Percentiles rank a stretch among this genome's conserved stretches.
Conservation (phyloP, 2,329 filamentous ascomycete species). For the Elsinoe perseae region DNA sequence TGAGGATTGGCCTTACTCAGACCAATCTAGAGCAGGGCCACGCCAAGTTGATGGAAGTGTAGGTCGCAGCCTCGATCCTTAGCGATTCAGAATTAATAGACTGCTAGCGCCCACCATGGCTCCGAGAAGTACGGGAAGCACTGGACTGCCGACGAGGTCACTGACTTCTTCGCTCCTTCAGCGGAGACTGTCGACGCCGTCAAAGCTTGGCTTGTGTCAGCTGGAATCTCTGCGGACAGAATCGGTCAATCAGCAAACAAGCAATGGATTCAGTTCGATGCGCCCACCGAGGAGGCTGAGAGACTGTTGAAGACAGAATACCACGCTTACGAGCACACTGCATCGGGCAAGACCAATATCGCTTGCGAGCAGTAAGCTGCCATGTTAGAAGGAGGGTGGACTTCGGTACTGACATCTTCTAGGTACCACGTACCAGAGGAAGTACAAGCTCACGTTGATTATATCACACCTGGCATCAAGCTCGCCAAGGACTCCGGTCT, state of each 20-base stretch:
- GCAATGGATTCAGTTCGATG: conserved; percentile 29
- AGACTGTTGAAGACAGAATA: conserved; percentile 24
- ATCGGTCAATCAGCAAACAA: conserved; percentile 30
- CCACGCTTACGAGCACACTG: conserved; percentile 24
- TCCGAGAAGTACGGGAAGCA: conserved; percentile 32
- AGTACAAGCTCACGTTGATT: conserved; percentile 24
- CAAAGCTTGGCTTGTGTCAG: conserved; percentile 23
- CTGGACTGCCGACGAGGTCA: conserved; percentile 25
- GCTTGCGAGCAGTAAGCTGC: conserved; percentile 19
- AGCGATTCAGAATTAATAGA: neutral
- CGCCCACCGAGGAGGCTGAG: conserved; percentile 25
- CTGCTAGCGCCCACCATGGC: conserved; percentile 24
- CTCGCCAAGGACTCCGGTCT: conserved; percentile 21
- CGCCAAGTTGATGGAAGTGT: conserved; percentile 28
- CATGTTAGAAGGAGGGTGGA: neutral
- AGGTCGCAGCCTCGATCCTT: neutral
- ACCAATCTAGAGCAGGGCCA: conserved; percentile 37
- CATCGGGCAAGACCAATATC: conserved; percentile 21
- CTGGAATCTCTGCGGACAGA: conserved; percentile 19
- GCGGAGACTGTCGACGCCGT: conserved; percentile 23
- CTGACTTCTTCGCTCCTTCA: conserved; percentile 24
- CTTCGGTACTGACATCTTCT: neutral
- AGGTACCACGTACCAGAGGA: conserved; percentile 23
- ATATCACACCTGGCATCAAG: conserved; percentile 27
- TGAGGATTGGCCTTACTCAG: conserved; percentile 42